A percentile compares a stretch with the other conserved stretches of the same genome.
phyloP scores from a whole-genome alignment of 2,329 filamentous ascomycete genomes.

The Fusarium heterosporum region DNA sequence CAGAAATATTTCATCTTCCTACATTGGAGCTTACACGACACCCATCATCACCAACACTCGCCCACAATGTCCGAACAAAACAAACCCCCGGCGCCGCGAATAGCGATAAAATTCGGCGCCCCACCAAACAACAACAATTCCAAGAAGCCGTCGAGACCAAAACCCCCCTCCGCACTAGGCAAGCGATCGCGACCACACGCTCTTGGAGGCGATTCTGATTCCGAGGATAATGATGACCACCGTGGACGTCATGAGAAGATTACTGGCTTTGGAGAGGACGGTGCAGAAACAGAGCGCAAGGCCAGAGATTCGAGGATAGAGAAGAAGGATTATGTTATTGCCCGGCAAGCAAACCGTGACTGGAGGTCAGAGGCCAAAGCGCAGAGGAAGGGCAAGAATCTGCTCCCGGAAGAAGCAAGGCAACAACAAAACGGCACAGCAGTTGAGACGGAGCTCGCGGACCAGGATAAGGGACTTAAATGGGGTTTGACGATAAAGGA shows the following conservation, averaged over 20 bases:
- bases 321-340: slow-evolving; percentile 66
- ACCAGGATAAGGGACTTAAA: slow-evolving; percentile 66
- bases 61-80: slow-evolving; percentile 44
- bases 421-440: slow-evolving; percentile 54
- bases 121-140: slow-evolving; percentile 46
- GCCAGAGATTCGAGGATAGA: slow-evolving; percentile 45
- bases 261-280: slow-evolving; percentile 62
- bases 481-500: slow-evolving; percentile 64
- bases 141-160: slow-evolving; percentile 48
- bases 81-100: slow-evolving; percentile 51
- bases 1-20: slow-evolving; percentile 8
- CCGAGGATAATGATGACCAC: slow-evolving; percentile 53
- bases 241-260: slow-evolving; percentile 59
- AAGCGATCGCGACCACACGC: slow-evolving; percentile 61
- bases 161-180: slow-evolving; percentile 59
- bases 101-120: slow-evolving; percentile 63
- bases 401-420: slow-evolving; percentile 68
- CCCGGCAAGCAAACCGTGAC: slow-evolving; percentile 68
- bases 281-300: slow-evolving; percentile 55
- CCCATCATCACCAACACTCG: slow-evolving; percentile 3
- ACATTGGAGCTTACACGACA: not conserved
- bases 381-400: slow-evolving; percentile 62
- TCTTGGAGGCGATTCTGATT: slow-evolving; percentile 58
- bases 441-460: slow-evolving; percentile 54
- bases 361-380: slow-evolving; percentile 69